Base-by-base conservation (phyloP, 768 basidiomycete genomes). In the Xerocomellus intermedius region DNA sequence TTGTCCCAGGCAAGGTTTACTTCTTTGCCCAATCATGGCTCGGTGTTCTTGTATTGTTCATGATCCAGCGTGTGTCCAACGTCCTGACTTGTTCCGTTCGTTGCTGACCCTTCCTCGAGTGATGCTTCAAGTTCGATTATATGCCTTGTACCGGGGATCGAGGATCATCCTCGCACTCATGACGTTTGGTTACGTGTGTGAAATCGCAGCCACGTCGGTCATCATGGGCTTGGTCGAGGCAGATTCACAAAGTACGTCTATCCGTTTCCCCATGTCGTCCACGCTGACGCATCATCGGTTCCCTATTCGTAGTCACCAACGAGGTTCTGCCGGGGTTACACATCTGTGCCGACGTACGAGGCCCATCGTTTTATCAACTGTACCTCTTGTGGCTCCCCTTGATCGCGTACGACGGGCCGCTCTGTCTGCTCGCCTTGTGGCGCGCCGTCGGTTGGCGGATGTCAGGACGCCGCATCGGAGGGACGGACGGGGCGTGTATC, bases 11-110 rank as follows among this genome's bases (percentile, higher is more conserved):
- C 44, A 16, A 49, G 13, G 24, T 14, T 3, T 55, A 52, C 48
- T 61, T 61, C 51, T 55, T 55, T 32, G 26, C 47, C 17, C 56
- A 62, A 30, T 46, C 59, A 8, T 62, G 50, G 54, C 47, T 54
- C 10, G 37, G 47, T n/a, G n/a, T 57, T 47, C 36, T 61, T 9
- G 33, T 52, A 13, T 28, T 61, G 33, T 48, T 55, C 35, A 24
- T 62, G 19, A 56, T 58, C 5, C 62, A 62, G 36, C 5, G 62
- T 62, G 24, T 21, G 57, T 56, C 21, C 19, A 12, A 50, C 8
- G 4, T 16, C 21, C 9, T 38, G 1, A 17, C 12, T n/a, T 22
- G 30, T 4, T 38, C 6, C 3, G 10, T 42, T 22, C 39, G 38
- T 48, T 6, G 2, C 8, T 48, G 36, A 63, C 17, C 19, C 12